Base-by-base conservation (phyloP, 2,329 filamentous ascomycete species). In the Alternaria gansuensis region DNA sequence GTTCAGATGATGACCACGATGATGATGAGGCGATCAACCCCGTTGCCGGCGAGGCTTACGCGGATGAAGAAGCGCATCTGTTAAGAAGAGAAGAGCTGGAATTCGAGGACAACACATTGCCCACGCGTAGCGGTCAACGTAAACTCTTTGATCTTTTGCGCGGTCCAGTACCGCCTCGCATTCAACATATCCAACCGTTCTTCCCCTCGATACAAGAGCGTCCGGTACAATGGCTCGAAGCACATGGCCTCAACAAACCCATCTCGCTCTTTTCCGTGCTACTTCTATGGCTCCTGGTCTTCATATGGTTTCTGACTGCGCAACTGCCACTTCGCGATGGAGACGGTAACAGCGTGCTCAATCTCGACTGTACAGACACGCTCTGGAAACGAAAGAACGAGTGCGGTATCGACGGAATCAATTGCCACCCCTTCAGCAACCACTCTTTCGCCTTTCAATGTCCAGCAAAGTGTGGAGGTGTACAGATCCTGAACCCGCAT, bases 371-470 rank as follows among this genome's bases (percentile, higher is more conserved):
- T 75, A 84, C 84, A n/a, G 82, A 84, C 50, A 85, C 87, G 7
- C 90, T 90, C 70, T 95, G 90, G 90, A 77, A 71, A 50, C 80
- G 85, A 14, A 88, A 88, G 44, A 93, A 93, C 68, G 79, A 78
- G 11, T 95, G 91, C 74, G 90, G 90, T 0, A 68, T 93, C 24
- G 86, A 94, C 65, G 91, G 91, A 7, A 85, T 87, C 54, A 81
- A 87, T 56, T 95, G 91, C 71, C 86, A 90, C 13, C 91, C 91
- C 0, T 95, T 95, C 71, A 84, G 83, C 58, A 87, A 87, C 62
- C 84, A 81, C 50, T 86, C 87, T 0, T 88, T 92, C 62, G 82
- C 89, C 1, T 95, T 95, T 71, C 83, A 87, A 46, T 95, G 91
- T 69, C 87, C 90, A 2, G 89, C 87, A 7, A 88, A 87, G 66